Evolutionary conservation across 345 rosid genomes (phyloP).

Genomic region (Hibiscus mutabilis): DNA sequence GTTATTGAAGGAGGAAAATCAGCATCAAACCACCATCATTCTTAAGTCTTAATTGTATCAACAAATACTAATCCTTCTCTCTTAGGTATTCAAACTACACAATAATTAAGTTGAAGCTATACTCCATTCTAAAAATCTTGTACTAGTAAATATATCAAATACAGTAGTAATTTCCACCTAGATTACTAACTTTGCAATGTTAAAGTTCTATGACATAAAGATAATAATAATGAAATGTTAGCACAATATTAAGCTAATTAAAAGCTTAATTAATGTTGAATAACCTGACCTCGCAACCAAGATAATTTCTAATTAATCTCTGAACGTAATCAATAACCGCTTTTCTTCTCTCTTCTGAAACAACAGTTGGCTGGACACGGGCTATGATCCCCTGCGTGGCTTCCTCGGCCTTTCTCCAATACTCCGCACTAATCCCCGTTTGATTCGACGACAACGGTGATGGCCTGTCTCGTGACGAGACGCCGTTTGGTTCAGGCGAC

Average conservation of each 20-base stretch:
- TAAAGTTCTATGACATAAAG: neutral
- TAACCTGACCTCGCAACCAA: constrained; percentile 52
- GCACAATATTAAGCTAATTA: neutral
- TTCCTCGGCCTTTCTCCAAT: constrained; percentile 55
- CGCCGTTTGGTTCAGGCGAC: constrained; percentile 42
- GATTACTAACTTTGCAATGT: neutral
- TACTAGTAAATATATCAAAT: neutral
- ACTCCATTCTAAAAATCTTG: neutral
- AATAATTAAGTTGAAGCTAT: neutral
- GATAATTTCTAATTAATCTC: constrained; percentile 34
- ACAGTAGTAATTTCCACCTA: neutral
- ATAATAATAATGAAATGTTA: neutral
- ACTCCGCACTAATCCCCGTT: constrained; percentile 32
- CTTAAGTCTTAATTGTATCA: neutral
- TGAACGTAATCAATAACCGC: constrained; percentile 61
- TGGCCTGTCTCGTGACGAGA: constrained; percentile 36
- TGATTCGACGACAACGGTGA: constrained; percentile 28
- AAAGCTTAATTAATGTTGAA: neutral
- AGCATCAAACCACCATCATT: neutral
- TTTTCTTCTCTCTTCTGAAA: constrained; percentile 62
- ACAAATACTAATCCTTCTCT: neutral
- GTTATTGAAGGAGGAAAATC: neutral
- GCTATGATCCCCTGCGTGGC: constrained; percentile 52
- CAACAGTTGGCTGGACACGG: constrained; percentile 57
- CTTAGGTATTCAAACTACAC: neutral